Conservation (phyloP, 169 alveolate genomes). For the Plasmodium chabaudi region DNA sequence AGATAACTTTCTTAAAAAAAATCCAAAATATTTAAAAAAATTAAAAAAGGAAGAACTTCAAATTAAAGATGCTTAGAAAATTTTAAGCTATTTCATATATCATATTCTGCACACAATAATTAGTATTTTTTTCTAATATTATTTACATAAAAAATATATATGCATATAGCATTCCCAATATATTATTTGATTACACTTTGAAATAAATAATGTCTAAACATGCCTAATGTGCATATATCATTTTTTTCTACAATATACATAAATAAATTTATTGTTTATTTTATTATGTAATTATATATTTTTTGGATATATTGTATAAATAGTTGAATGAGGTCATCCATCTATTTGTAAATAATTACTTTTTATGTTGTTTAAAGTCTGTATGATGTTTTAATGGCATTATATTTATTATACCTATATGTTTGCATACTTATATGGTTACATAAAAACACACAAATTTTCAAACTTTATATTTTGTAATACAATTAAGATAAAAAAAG, state of each 20-base stretch:
- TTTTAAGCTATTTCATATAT: neutral
- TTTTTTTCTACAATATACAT: too few relatives aligned
- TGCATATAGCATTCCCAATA: neutral
- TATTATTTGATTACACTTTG: constrained; percentile 48
- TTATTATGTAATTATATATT: too few relatives aligned
- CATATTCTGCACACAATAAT: neutral
- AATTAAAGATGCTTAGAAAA: constrained; percentile 45
- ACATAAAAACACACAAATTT: constrained; percentile 12
- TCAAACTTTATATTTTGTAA: constrained; percentile 6
- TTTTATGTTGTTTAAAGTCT: too few relatives aligned
- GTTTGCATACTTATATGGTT: constrained; percentile 5
- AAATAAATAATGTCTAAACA: neutral
- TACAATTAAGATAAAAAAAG: constrained; percentile 2
- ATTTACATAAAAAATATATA: neutral
- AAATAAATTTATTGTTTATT: too few relatives aligned
- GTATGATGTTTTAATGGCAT: too few relatives aligned
- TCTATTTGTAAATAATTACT: too few relatives aligned
- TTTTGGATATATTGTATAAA: too few relatives aligned
- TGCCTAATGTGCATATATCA: too few relatives aligned
- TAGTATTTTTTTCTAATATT: constrained; percentile 2
- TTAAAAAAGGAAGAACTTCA: constrained; percentile 55
- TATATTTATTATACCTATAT: constrained; percentile 6
- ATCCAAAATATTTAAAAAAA: constrained; percentile 70
- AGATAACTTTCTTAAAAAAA: constrained; percentile 62
- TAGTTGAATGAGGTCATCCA: too few relatives aligned